A percentile compares a stretch with the other conserved stretches of the same genome.
Conservation (phyloP, 306 rosid species). For the Trifolium subterraneum region DNA sequence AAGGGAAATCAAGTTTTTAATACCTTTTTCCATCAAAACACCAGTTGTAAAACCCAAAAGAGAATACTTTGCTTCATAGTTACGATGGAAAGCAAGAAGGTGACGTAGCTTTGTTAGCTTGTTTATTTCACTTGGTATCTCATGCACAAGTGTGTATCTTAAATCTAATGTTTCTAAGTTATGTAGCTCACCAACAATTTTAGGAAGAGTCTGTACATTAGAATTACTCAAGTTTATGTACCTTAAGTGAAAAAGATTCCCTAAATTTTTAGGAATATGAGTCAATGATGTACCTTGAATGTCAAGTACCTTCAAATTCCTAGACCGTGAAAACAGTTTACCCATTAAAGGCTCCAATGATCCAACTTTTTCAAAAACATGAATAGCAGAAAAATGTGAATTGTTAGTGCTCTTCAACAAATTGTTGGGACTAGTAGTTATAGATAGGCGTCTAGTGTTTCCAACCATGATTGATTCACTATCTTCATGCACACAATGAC, state of each 20-base stretch:
- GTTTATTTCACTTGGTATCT: slow-evolving; percentile 7
- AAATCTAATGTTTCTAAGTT: slow-evolving; percentile 14
- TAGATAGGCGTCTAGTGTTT: background rate
- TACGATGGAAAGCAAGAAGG: slow-evolving; percentile 8
- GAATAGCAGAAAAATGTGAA: background rate
- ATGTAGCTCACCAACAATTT: slow-evolving; percentile 2
- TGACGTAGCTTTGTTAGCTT: background rate
- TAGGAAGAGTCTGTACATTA: background rate
- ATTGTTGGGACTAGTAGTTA: background rate
- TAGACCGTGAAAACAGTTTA: background rate
- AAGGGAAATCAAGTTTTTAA: slow-evolving; percentile 15
- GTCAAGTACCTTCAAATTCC: background rate
- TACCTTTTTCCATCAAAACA: background rate
- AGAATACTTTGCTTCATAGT: background rate
- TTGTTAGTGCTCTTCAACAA: background rate
- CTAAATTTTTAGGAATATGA: background rate
- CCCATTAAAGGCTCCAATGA: background rate
- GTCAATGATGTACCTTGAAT: background rate
- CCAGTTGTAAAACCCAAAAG: slow-evolving; percentile 5
- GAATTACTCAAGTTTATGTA: background rate
- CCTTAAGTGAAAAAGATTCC: background rate
- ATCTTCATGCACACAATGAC: background rate
- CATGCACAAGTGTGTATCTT: background rate
- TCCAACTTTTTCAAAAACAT: background rate
- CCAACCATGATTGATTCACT: background rate